Conservation (phyloP, 441 rosid species). For the Rhodomyrtus psidioides region DNA sequence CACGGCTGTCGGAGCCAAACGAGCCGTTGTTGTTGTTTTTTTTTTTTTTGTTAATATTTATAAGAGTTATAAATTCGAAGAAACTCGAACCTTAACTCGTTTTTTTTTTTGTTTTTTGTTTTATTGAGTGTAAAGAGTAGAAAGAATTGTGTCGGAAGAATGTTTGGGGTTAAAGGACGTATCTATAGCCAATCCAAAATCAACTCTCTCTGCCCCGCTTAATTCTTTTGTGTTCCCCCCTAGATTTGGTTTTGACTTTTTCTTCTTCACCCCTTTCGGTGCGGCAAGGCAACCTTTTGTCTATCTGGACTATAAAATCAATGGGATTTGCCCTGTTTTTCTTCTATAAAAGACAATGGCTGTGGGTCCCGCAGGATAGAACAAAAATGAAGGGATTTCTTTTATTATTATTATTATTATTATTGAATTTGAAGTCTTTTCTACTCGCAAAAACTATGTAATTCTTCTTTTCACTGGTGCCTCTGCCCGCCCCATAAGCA, state of each 20-base stretch:
- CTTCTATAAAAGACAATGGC: not conserved
- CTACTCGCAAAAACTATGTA: not conserved
- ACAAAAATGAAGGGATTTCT: not conserved
- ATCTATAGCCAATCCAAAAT: not conserved
- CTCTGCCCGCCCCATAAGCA: no score
- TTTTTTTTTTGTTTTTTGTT: no score
- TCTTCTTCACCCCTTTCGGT: not conserved
- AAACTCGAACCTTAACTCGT: no score
- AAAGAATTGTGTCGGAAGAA: not conserved
- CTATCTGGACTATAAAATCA: not conserved
- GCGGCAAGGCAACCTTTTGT: not conserved
- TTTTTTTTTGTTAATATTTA: no score
- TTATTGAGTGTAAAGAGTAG: no score
- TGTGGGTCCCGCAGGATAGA: not conserved
- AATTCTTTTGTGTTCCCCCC: not conserved
- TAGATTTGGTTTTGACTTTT: not conserved
- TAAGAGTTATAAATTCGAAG: no score
- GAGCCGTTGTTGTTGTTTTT: no score
- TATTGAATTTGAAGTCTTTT: not conserved
- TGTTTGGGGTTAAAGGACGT: not conserved
- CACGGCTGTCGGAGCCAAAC: no score
- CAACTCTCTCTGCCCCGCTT: not conserved
- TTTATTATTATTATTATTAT: not conserved
- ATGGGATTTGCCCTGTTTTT: not conserved
- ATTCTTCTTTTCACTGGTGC: not conserved